phyloP scores from a whole-genome alignment of 1,284 basidiomycete species.

The Rhodotorula sp. region DNA sequence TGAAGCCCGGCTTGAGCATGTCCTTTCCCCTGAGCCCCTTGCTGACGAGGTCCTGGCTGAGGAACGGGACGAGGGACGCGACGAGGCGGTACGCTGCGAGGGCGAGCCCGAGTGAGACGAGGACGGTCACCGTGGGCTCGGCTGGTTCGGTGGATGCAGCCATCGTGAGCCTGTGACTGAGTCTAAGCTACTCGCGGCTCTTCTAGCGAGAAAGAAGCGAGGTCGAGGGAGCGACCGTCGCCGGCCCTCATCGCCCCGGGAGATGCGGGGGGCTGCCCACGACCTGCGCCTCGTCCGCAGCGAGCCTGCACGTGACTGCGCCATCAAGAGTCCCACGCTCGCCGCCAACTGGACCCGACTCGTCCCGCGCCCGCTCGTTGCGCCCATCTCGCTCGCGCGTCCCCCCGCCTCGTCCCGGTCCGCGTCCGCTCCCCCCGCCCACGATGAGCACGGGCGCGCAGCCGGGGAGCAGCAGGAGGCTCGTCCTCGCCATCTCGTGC shows the following conservation, averaged over 20 bases:
- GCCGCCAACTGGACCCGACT: background rate
- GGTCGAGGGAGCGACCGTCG: background rate
- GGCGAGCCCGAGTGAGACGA: slow-evolving; percentile 16
- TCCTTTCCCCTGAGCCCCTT: slow-evolving; percentile 46
- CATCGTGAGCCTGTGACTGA: background rate
- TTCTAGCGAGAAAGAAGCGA: too few relatives aligned
- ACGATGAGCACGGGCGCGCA: background rate
- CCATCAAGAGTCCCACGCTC: too few relatives aligned
- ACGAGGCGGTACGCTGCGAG: slow-evolving; percentile 40
- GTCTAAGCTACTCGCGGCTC: background rate
- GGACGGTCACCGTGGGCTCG: slow-evolving; percentile 32
- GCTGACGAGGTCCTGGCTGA: slow-evolving; percentile 37
- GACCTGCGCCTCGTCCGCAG: background rate
- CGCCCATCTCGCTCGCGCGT: background rate
- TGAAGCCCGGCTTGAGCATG: slow-evolving; percentile 45
- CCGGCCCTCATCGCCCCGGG: too few relatives aligned
- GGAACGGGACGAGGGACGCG: slow-evolving; percentile 37
- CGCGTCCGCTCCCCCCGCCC: background rate
- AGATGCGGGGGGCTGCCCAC: too few relatives aligned
- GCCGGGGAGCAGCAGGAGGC: background rate
- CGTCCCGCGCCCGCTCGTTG: background rate
- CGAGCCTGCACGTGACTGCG: too few relatives aligned
- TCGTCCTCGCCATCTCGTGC: slow-evolving; percentile 9
- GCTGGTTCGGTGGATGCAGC: background rate
- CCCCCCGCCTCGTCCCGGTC: background rate